Evolutionary conservation across 1,284 basidiomycete species (phyloP).

Genomic region (Moesziomyces antarcticus): DNA sequence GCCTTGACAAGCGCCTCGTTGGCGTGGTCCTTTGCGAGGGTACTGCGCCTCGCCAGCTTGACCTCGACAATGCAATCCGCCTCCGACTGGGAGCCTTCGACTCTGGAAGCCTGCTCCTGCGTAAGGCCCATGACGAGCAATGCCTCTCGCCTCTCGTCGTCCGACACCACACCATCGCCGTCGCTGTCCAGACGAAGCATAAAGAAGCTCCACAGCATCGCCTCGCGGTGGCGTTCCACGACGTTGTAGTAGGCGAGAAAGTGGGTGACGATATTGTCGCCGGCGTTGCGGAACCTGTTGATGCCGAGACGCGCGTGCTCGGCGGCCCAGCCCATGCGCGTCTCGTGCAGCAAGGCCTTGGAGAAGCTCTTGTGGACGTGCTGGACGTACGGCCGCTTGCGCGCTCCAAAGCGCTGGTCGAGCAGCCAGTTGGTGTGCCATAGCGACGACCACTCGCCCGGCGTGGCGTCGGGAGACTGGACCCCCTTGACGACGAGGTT

Average conservation of each 20-base stretch:
- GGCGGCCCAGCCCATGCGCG: slow-evolving; percentile 40
- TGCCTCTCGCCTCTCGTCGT: slow-evolving; percentile 10
- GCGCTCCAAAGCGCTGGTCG: slow-evolving; percentile 43
- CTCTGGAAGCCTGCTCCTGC: slow-evolving; percentile 5
- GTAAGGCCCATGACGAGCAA: slow-evolving; percentile 30
- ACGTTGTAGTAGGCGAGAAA: slow-evolving; percentile 49
- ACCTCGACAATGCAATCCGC: slow-evolving; percentile 21
- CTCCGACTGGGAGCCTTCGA: neutral
- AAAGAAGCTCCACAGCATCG: slow-evolving; percentile 59
- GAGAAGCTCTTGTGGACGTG: slow-evolving; percentile 48
- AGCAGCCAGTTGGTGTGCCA: slow-evolving; percentile 42
- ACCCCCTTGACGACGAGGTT: slow-evolving; percentile 28
- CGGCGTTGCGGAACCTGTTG: slow-evolving; percentile 41
- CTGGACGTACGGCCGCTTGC: slow-evolving; percentile 35
- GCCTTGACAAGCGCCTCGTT: slow-evolving; percentile 29
- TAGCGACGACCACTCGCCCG: slow-evolving; percentile 48
- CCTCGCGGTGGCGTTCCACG: slow-evolving; percentile 58
- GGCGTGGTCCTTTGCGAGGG: slow-evolving; percentile 15
- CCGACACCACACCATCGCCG: slow-evolving; percentile 23
- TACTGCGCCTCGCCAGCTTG: slow-evolving; percentile 17
- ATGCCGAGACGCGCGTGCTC: slow-evolving; percentile 25
- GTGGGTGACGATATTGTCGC: slow-evolving; percentile 40
- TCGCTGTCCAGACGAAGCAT: slow-evolving; percentile 44
- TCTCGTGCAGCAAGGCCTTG: slow-evolving; percentile 31
- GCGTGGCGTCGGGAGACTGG: slow-evolving; percentile 11